These are phyloP conservation scores for Magnusiomyces suaveolens DNA, from an alignment of 1,139 yeast species.

Conservation along the genomic window DNA sequence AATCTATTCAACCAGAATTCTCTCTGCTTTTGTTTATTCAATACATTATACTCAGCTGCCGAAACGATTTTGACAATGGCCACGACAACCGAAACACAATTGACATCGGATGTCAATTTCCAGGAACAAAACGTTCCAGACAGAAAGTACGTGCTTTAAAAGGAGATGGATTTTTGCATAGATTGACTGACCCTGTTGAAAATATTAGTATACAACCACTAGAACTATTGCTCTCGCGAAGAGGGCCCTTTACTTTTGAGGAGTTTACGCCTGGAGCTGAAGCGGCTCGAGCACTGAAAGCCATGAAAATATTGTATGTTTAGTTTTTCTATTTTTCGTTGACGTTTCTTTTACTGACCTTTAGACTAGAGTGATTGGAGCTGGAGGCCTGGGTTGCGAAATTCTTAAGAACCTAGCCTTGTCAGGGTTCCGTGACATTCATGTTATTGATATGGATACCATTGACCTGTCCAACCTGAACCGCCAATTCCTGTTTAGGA, in stretches of 20 bases:
- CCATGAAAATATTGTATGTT: slow-evolving; percentile 31
- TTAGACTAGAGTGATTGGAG: slow-evolving; percentile 51
- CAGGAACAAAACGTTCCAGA: background rate
- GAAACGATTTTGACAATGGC: background rate
- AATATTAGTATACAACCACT: slow-evolving; percentile 17
- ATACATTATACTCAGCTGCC: too few relatives aligned
- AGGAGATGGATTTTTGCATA: background rate
- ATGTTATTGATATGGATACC: slow-evolving; percentile 91
- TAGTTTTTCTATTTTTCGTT: background rate
- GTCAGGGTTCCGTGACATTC: slow-evolving; percentile 63
- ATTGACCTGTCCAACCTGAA: slow-evolving; percentile 84
- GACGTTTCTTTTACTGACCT: background rate
- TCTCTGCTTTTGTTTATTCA: too few relatives aligned
- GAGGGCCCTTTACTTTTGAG: slow-evolving; percentile 34
- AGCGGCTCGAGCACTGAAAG: slow-evolving; percentile 24
- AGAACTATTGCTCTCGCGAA: slow-evolving; percentile 25
- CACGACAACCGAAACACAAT: background rate
- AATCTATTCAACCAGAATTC: too few relatives aligned
- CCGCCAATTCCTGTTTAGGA: slow-evolving; percentile 77
- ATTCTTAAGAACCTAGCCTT: slow-evolving; percentile 74
- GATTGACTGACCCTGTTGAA: background rate
- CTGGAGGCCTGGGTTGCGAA: slow-evolving; percentile 96
- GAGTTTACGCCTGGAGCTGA: slow-evolving; percentile 32
- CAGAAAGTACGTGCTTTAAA: background rate
- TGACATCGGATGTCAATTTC: background rate